phyloP scores from a whole-genome alignment of 1,284 basidiomycete genomes.

The Porogramme epimiltina region DNA sequence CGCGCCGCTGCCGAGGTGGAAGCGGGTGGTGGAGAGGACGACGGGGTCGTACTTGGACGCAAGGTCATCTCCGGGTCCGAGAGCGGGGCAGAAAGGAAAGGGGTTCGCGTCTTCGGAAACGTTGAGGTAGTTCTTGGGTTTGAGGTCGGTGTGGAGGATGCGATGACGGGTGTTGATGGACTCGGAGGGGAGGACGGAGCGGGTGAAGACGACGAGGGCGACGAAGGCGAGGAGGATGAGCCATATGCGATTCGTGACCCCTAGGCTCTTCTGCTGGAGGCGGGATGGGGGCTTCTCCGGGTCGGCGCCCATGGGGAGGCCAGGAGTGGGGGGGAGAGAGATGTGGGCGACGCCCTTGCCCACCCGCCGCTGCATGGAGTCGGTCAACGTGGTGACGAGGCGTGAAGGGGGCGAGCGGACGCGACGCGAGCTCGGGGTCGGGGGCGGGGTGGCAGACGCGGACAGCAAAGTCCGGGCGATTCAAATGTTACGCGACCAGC shows the following conservation, averaged over 20 bases:
- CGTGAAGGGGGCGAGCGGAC: slow-evolving; percentile 4
- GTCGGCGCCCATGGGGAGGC: slow-evolving; percentile 43
- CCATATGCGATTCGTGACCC: slow-evolving; percentile 74
- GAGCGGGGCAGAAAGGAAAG: slow-evolving; percentile 89
- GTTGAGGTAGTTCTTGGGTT: slow-evolving; percentile 73
- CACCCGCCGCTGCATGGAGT: slow-evolving; percentile 59
- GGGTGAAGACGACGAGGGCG: slow-evolving; percentile 63
- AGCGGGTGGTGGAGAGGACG: slow-evolving; percentile 72
- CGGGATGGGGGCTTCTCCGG: slow-evolving; percentile 50
- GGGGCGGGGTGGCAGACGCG: background rate
- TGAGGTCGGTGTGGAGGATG: slow-evolving; percentile 54
- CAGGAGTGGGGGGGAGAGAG: slow-evolving; percentile 44
- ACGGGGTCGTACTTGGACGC: slow-evolving; percentile 80
- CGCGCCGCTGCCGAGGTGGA: slow-evolving; percentile 84
- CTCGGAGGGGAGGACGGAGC: slow-evolving; percentile 52
- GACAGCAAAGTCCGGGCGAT: background rate
- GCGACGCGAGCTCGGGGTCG: slow-evolving; percentile 7
- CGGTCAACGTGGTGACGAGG: slow-evolving; percentile 8
- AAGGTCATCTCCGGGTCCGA: slow-evolving; percentile 80
- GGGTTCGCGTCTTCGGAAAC: slow-evolving; percentile 57
- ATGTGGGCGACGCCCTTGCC: slow-evolving; percentile 56
- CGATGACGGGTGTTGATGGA: slow-evolving; percentile 28
- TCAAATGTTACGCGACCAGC: no score
- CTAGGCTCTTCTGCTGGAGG: slow-evolving; percentile 56
- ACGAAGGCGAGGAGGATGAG: slow-evolving; percentile 60